A percentile compares a stretch with the other conserved stretches of the same genome.
phyloP scores from a whole-genome alignment of 768 basidiomycete species.

The Lyophyllum shimeji region DNA sequence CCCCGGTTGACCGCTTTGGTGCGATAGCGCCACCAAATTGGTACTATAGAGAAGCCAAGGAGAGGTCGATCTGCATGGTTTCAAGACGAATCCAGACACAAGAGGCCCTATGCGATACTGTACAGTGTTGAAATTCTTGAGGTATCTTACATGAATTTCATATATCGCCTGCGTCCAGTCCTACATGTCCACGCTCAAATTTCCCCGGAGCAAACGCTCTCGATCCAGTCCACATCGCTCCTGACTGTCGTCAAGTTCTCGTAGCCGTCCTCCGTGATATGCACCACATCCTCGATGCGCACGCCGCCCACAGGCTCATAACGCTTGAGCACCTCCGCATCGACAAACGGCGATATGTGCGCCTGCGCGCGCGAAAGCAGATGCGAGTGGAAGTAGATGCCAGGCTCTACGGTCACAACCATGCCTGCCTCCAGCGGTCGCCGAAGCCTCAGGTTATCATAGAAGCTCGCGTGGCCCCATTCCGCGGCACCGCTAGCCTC shows the following conservation, averaged over 20 bases:
- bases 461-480: slow-evolving; percentile 62
- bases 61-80: too few relatives aligned
- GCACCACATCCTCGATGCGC: slow-evolving; percentile 89
- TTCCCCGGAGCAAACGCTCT: slow-evolving; percentile 75
- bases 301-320: slow-evolving; percentile 90
- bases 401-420: slow-evolving; percentile 94
- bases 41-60: too few relatives aligned
- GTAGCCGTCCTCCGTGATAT: slow-evolving; percentile 70
- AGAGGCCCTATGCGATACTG: background rate
- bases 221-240: slow-evolving; percentile 83
- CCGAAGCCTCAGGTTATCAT: slow-evolving; percentile 77
- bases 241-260: slow-evolving; percentile 86
- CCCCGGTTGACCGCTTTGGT: too few relatives aligned
- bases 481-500: background rate
- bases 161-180: background rate
- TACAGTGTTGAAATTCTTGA: background rate
- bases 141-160: background rate
- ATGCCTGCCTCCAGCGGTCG: slow-evolving; percentile 73
- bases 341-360: slow-evolving; percentile 62
- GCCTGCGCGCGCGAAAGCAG: slow-evolving; percentile 67
- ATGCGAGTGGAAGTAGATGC: slow-evolving; percentile 82
- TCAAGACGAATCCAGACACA: background rate
- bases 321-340: slow-evolving; percentile 62
- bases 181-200: slow-evolving; percentile 20
- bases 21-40: too few relatives aligned